These are phyloP conservation scores for Geopyxis carbonaria DNA, from an alignment of 495 filamentous ascomycete genomes.

Conservation along the genomic window DNA sequence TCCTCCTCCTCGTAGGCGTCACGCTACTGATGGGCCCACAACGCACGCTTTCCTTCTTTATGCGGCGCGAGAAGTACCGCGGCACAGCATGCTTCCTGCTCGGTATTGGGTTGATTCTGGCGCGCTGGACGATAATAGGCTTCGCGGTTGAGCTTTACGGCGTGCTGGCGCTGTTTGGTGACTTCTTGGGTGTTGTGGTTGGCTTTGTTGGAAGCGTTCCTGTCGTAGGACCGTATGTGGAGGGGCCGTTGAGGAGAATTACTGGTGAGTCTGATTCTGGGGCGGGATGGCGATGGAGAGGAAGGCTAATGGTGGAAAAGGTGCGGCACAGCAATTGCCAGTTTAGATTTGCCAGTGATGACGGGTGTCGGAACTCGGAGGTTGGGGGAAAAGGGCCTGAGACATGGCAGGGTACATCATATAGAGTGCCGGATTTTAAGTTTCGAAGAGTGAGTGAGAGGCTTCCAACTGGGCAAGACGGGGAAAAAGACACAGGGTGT, in stretches of 20 bases:
- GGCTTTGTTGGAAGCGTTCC: constrained; percentile 74
- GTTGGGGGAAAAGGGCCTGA: no score
- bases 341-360: no score
- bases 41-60: constrained; percentile 86
- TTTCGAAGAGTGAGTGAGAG: no score
- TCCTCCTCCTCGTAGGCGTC: constrained; percentile 92
- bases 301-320: constrained; percentile 7
- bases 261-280: constrained; percentile 19
- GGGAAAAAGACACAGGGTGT: no score
- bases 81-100: constrained; percentile 75
- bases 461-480: no score
- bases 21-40: constrained; percentile 86
- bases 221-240: constrained; percentile 35
- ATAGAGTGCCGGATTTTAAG: no score
- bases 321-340: constrained; percentile 18
- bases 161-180: constrained; percentile 81
- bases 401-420: no score
- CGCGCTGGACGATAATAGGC: constrained; percentile 75
- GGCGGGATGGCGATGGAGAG: constrained; percentile 1
- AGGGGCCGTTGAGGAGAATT: constrained; percentile 22
- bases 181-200: constrained; percentile 84
- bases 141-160: constrained; percentile 87
- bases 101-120: constrained; percentile 71
- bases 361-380: no score
- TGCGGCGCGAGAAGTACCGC: constrained; percentile 75